Base-by-base conservation (phyloP, 345 rosid species). In the Eucalyptus pauciflora region DNA sequence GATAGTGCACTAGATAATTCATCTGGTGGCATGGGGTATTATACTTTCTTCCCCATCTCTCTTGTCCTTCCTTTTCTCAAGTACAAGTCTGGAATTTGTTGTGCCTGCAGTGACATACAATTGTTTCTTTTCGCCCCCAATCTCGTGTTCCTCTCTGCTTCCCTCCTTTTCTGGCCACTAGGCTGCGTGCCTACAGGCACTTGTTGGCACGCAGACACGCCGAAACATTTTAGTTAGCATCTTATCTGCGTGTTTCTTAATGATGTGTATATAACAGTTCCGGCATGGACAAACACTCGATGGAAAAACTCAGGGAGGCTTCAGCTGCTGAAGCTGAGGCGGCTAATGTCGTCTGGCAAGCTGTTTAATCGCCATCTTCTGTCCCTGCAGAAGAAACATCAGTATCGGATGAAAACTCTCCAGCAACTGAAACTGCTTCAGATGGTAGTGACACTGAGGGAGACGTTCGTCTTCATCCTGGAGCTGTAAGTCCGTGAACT, bases 251-350 rank as follows among this genome's bases (percentile, higher is more conserved):
- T 9, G 25, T 31, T 17, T 71, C 79, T 71, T 71, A 17, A 10
- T 33, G 24, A 71, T 17, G 45, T 17, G 45, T 71, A 3, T 33
- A 33, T 71, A 71, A 71, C 45, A 71, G 89, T 89, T 85, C 87
- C 93, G 95, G 99, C 93, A 94, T 98, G 95, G 98, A 97, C 88
- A 92, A 89, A 91, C 90, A 94, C 89, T 95, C 98, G 4, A 90
- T 98, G 97, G 99, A 97, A 91, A 98, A 95, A 92, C 93, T 98
- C 87, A 95, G 95, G 88, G 97, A 95, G 94, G 98, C 98, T 91
- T 98, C 99, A 90, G 99, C 98, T 88, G 96, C 98, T 69, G 98
- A 98, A 94, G 99, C 99, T 58, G 94, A 98, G 94, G 99, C 91
- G 86, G 99, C 98, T 90, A 94, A 89, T 91, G 97, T 98, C 91